These are phyloP conservation scores for Cystobasidium slooffiae DNA, from an alignment of 1,284 basidiomycete genomes.

Conservation along the genomic window DNA sequence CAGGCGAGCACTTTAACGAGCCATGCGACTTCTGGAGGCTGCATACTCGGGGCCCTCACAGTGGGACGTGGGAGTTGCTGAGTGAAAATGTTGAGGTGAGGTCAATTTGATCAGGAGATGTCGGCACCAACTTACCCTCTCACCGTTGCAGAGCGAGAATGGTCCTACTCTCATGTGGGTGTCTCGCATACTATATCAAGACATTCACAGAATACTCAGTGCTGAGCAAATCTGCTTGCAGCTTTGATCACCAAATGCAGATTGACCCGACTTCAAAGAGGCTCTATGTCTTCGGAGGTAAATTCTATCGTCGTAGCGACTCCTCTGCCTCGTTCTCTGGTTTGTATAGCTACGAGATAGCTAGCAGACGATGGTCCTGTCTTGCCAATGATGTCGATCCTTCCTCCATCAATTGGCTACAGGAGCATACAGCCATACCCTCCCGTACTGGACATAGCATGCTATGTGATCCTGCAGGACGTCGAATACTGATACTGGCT, in stretches of 20 bases:
- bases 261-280: conserved; percentile 53
- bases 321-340: conserved; percentile 50
- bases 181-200: too few species aligned
- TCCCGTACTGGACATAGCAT: conserved; percentile 56
- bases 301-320: conserved; percentile 50
- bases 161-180: conserved; percentile 56
- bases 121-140: neutral
- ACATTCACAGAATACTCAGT: neutral
- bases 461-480: conserved; percentile 52
- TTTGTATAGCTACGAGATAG: conserved; percentile 56
- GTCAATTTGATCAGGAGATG: neutral
- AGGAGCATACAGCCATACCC: conserved; percentile 49
- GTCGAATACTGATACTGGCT: conserved; percentile 54
- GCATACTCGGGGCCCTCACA: conserved; percentile 51
- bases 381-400: conserved; percentile 2
- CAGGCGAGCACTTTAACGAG: neutral
- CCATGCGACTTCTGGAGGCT: conserved; percentile 55
- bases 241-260: conserved; percentile 55
- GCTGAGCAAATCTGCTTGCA: conserved; percentile 26
- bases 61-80: conserved; percentile 55
- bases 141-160: conserved; percentile 46
- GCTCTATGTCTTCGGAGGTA: conserved; percentile 58
- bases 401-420: conserved; percentile 49
- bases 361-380: conserved; percentile 52
- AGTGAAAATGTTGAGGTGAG: conserved; percentile 48